phyloP scores from a whole-genome alignment of 805 yeast genomes.

The Suhomyces faveliae region DNA sequence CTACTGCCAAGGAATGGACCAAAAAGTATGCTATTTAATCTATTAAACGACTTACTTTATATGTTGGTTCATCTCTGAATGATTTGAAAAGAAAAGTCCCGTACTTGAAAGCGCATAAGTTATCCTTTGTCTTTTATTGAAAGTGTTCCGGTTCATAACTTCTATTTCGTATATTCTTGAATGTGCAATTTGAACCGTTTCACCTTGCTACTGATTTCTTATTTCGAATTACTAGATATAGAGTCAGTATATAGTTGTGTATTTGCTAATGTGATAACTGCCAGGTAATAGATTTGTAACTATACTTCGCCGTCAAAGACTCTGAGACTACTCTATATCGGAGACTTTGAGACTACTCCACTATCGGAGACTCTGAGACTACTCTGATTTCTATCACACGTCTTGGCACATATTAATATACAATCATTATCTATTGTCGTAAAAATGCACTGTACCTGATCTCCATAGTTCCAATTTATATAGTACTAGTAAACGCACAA shows the following conservation, averaged over 20 bases:
- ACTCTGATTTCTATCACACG: neutral
- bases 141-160: neutral
- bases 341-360: too few relatives aligned
- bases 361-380: too few relatives aligned
- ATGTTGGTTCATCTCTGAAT: neutral
- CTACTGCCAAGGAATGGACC: conserved; percentile 98
- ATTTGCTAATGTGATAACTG: neutral
- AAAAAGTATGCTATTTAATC: conserved; percentile 88
- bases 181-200: neutral
- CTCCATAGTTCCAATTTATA: too few relatives aligned
- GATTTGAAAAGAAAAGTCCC: neutral
- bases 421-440: neutral
- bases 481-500: neutral
- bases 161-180: neutral
- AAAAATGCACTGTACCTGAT: neutral
- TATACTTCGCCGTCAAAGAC: too few relatives aligned
- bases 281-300: neutral
- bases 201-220: neutral
- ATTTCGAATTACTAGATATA: neutral
- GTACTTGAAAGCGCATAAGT: neutral
- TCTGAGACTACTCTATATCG: too few relatives aligned
- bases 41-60: neutral
- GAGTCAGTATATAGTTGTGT: neutral
- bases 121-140: neutral
- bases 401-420: too few relatives aligned